phyloP scores from a whole-genome alignment of 441 rosid genomes.

The Dalechampia spathulata region DNA sequence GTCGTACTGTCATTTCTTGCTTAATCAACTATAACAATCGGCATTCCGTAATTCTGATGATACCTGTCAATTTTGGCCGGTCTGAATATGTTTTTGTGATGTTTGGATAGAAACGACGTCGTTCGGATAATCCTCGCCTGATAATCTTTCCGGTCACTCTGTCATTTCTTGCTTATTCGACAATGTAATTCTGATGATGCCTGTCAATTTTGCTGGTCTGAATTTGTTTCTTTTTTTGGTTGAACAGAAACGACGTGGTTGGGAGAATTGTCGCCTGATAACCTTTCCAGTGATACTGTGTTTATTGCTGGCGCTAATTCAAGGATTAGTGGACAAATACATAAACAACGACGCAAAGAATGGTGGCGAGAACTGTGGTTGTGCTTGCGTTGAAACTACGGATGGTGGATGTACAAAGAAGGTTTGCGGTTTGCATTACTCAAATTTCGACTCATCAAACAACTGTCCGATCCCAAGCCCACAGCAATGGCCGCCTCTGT shows the following conservation, averaged over 20 bases:
- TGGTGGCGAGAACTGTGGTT: slow-evolving; percentile 25
- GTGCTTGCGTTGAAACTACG: slow-evolving; percentile 22
- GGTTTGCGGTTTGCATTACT: slow-evolving; percentile 50
- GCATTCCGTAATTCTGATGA: no score
- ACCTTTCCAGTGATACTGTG: slow-evolving; percentile 64
- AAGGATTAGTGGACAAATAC: slow-evolving; percentile 33
- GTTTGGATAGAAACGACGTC: no score
- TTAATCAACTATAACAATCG: no score
- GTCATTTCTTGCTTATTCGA: no score
- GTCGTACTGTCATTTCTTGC: no score
- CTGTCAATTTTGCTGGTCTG: not conserved
- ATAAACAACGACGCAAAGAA: slow-evolving; percentile 17
- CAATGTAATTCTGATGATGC: no score
- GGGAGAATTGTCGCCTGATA: slow-evolving; percentile 64
- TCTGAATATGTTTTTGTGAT: no score
- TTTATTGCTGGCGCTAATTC: slow-evolving; percentile 41
- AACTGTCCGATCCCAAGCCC: slow-evolving; percentile 52
- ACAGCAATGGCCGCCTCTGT: slow-evolving; percentile 65
- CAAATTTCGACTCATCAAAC: slow-evolving; percentile 33
- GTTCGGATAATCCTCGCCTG: no score
- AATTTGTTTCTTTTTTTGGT: not conserved
- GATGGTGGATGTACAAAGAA: slow-evolving; percentile 33
- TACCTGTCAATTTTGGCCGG: no score
- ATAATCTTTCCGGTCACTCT: no score
- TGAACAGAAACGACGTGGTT: slow-evolving; percentile 65